These are phyloP conservation scores for Bjerkandera adusta DNA, from an alignment of 1,284 basidiomycete species.

Conservation along the genomic window DNA sequence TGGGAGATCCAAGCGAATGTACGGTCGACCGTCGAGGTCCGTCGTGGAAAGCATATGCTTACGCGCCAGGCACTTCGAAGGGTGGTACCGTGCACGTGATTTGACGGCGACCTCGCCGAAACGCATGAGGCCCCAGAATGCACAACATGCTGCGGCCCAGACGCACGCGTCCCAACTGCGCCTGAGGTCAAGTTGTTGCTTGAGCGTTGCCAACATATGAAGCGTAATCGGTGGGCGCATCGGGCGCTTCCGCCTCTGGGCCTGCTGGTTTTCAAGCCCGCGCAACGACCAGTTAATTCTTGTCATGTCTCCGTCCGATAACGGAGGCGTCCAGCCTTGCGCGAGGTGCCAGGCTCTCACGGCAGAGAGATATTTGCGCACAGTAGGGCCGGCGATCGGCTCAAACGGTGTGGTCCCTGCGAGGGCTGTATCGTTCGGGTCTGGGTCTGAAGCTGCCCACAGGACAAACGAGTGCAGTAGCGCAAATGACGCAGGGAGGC, in stretches of 20 bases:
- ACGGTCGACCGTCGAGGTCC: slow-evolving; percentile 24
- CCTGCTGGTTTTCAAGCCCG: slow-evolving; percentile 27
- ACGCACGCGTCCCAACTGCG: slow-evolving; percentile 34
- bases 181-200: slow-evolving; percentile 19
- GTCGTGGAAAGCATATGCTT: slow-evolving; percentile 12
- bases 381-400: slow-evolving; percentile 24
- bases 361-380: slow-evolving; percentile 32
- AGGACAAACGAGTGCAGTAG: slow-evolving; percentile 34
- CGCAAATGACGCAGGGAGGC: slow-evolving; percentile 30
- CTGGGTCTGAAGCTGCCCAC: slow-evolving; percentile 30
- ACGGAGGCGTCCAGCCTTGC: slow-evolving; percentile 34
- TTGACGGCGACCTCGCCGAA: slow-evolving; percentile 33
- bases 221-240: slow-evolving; percentile 30
- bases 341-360: slow-evolving; percentile 36
- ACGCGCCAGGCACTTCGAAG: slow-evolving; percentile 22
- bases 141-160: slow-evolving; percentile 32
- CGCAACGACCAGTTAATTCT: slow-evolving; percentile 30
- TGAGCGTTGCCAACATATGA: slow-evolving; percentile 25
- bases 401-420: slow-evolving; percentile 22
- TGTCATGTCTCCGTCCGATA: slow-evolving; percentile 18
- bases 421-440: slow-evolving; percentile 15
- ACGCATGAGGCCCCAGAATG: slow-evolving; percentile 37
- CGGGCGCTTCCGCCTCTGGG: slow-evolving; percentile 16
- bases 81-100: slow-evolving; percentile 19
- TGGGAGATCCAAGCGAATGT: slow-evolving; percentile 28